These are phyloP conservation scores for Penicillium griseofulvum DNA, from an alignment of 2,329 filamentous ascomycete species.

Conservation along the genomic window DNA sequence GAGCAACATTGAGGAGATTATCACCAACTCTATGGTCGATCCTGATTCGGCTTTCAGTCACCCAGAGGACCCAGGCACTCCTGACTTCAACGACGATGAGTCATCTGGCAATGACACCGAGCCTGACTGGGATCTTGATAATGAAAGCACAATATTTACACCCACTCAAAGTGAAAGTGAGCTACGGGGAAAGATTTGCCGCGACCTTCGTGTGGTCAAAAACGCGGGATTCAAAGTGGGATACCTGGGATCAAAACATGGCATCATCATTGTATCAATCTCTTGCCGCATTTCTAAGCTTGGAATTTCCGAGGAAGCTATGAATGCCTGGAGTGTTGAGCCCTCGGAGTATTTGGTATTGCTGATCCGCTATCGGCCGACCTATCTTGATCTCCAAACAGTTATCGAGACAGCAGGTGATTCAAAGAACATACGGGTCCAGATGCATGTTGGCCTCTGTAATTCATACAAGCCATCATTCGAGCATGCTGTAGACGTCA, in stretches of 20 bases:
- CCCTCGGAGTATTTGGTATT: conserved; percentile 69
- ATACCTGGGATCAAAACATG: conserved; percentile 54
- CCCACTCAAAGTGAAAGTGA: background rate
- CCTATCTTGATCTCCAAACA: conserved; percentile 59
- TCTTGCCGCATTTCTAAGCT: conserved; percentile 70
- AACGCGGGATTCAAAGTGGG: conserved; percentile 69
- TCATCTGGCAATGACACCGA: conserved; percentile 31
- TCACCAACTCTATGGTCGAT: conserved; percentile 29
- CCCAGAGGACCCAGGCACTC: background rate
- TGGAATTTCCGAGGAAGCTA: conserved; percentile 68
- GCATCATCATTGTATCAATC: conserved; percentile 59
- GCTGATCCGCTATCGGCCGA: conserved; percentile 62
- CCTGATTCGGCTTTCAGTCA: conserved; percentile 10
- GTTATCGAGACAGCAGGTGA: conserved; percentile 48
- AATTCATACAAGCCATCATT: conserved; percentile 68
- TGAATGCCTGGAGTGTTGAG: conserved; percentile 73
- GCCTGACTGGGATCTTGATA: conserved; percentile 35
- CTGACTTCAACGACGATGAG: conserved; percentile 17
- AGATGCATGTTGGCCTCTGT: conserved; percentile 69
- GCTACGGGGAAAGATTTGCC: conserved; percentile 45
- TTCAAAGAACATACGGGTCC: conserved; percentile 39
- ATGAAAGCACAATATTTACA: conserved; percentile 12
- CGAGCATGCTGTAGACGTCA: conserved; percentile 53
- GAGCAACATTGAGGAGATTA: conserved; percentile 43
- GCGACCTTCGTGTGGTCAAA: conserved; percentile 62